These are phyloP conservation scores for Rhizopogon roseolus DNA, from an alignment of 768 basidiomycete species.

Conservation along the genomic window DNA sequence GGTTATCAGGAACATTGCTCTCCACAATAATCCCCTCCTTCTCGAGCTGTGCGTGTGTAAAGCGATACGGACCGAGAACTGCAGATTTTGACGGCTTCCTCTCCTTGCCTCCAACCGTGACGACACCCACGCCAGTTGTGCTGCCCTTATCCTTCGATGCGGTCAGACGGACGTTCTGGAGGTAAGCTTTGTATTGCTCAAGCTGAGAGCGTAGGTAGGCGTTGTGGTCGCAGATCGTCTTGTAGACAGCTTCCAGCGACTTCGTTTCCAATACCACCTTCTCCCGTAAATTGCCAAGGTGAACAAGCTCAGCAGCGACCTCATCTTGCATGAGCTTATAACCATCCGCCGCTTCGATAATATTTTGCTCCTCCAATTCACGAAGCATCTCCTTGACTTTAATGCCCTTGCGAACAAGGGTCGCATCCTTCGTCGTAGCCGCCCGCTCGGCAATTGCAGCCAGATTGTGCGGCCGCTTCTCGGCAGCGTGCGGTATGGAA, in stretches of 20 bases:
- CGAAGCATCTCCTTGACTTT: slow-evolving; percentile 99
- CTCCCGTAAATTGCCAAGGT: slow-evolving; percentile 94
- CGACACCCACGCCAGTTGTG: slow-evolving; percentile 87
- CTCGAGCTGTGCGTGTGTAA: slow-evolving; percentile 96
- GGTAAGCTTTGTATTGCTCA: slow-evolving; percentile 99
- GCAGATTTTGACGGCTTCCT: slow-evolving; percentile 85
- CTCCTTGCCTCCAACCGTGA: slow-evolving; percentile 95
- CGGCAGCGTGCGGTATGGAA: slow-evolving; percentile 80
- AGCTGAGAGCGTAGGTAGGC: slow-evolving; percentile 93
- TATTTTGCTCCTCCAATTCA: slow-evolving; percentile 86
- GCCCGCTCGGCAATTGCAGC: slow-evolving; percentile 88
- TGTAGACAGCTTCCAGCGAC: slow-evolving; percentile 94
- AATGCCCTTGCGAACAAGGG: slow-evolving; percentile 93
- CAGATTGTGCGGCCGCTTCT: slow-evolving; percentile 87
- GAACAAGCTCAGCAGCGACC: slow-evolving; percentile 90
- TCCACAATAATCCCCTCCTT: slow-evolving; percentile 99
- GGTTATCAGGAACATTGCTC: slow-evolving; percentile 97
- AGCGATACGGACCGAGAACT: slow-evolving; percentile 92
- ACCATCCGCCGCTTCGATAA: slow-evolving; percentile 78
- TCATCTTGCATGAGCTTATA: slow-evolving; percentile 98
- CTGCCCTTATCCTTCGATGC: slow-evolving; percentile 86
- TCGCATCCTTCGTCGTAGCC: slow-evolving; percentile 95
- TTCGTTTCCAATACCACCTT: slow-evolving; percentile 92
- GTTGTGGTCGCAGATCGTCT: slow-evolving; percentile 99
- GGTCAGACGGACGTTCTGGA: slow-evolving; percentile 93